phyloP scores from a whole-genome alignment of 495 filamentous ascomycete genomes.

The Sphaerosporella brunnea region DNA sequence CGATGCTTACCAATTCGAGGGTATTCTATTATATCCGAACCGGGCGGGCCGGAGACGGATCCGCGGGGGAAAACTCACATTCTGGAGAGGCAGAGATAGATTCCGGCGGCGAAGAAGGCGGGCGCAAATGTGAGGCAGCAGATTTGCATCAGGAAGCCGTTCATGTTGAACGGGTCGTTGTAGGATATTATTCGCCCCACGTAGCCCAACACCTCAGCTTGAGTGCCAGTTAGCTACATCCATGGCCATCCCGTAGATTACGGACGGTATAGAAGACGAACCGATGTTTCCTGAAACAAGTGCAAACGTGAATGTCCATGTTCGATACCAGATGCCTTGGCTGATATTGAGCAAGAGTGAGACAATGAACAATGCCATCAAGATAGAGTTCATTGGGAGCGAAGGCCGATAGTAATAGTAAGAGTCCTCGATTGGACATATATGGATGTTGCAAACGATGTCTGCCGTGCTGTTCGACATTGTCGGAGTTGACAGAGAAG shows the following conservation, averaged over 20 bases:
- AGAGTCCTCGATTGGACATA: constrained; percentile 15
- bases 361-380: constrained; percentile 28
- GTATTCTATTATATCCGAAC: no score
- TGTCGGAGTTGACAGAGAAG: no score
- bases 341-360: constrained; percentile 25
- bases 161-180: constrained; percentile 26
- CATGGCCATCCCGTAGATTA: not conserved
- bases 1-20: no score
- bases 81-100: constrained; percentile 46
- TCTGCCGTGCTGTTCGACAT: constrained; percentile 1
- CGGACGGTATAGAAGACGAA: not conserved
- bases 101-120: constrained; percentile 43
- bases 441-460: constrained; percentile 15
- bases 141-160: constrained; percentile 36
- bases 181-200: constrained; percentile 28
- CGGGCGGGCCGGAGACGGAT: no score
- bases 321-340: constrained; percentile 29
- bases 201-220: constrained; percentile 31
- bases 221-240: not conserved
- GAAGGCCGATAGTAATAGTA: constrained; percentile 28
- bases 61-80: constrained; percentile 22
- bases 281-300: constrained; percentile 27
- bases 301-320: constrained; percentile 30
- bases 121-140: constrained; percentile 47
- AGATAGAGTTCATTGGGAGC: constrained; percentile 28